These are phyloP conservation scores for Pelargonium citronellum DNA, from an alignment of 441 rosid genomes.

Conservation along the genomic window DNA sequence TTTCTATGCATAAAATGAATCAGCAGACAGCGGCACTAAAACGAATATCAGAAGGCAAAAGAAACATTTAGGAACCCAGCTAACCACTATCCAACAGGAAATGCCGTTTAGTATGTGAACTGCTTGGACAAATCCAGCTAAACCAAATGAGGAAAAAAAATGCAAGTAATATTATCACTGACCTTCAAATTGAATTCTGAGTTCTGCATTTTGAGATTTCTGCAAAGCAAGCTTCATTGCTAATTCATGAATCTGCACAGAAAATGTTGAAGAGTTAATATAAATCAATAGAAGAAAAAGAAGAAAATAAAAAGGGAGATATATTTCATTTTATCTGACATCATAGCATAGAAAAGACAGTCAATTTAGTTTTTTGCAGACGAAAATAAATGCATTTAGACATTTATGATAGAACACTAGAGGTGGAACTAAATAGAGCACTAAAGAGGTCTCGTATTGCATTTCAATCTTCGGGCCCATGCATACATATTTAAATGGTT, in stretches of 20 bases:
- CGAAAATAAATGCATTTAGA: background rate
- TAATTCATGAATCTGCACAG: slow-evolving; percentile 73
- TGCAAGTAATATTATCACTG: slow-evolving; percentile 13
- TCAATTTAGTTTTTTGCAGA: background rate
- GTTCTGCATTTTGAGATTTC: slow-evolving; percentile 76
- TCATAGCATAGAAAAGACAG: background rate
- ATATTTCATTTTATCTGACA: background rate
- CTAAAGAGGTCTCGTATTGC: background rate
- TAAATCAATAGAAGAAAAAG: background rate
- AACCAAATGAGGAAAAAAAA: background rate
- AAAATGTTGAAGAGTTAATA: slow-evolving; percentile 11
- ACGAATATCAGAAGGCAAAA: background rate
- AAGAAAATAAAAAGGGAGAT: background rate
- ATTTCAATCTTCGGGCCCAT: background rate
- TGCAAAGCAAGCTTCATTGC: slow-evolving; percentile 78
- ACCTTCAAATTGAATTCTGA: slow-evolving; percentile 90
- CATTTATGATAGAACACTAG: background rate
- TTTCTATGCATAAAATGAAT: background rate
- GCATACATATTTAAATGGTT: background rate
- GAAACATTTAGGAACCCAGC: background rate
- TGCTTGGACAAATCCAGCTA: background rate
- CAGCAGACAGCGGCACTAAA: background rate
- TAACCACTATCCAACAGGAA: background rate
- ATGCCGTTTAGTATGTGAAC: background rate
- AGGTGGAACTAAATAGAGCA: background rate